A percentile compares a stretch with the other conserved stretches of the same genome.
Conservation (phyloP, 257 asterid genomes). For the Misopates orontium region DNA sequence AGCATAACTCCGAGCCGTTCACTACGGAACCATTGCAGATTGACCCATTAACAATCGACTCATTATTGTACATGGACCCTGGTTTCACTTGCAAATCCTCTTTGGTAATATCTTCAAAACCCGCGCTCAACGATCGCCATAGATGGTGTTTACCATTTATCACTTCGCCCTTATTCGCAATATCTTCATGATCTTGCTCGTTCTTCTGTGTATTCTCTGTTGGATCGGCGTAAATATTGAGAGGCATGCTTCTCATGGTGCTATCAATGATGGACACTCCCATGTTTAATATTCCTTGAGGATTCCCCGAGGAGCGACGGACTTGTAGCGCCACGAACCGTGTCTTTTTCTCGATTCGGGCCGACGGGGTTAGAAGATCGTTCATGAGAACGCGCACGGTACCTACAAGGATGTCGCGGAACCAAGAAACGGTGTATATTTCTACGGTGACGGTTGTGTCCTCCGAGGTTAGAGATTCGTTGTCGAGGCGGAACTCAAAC, state of each 20-base stretch:
- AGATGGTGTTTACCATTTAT: conserved; percentile 34
- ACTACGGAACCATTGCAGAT: conserved; percentile 35
- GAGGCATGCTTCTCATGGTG: conserved; percentile 45
- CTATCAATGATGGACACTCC: conserved; percentile 54
- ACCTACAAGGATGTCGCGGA: conserved; percentile 60
- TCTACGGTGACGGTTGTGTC: conserved; percentile 47
- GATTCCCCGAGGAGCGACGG: conserved; percentile 67
- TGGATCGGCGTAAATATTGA: conserved; percentile 15
- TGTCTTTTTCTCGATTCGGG: conserved; percentile 5
- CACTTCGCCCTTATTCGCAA: too few relatives aligned
- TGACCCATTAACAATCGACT: conserved; percentile 38
- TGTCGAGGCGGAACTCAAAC: conserved; percentile 53
- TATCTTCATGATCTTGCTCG: too few relatives aligned
- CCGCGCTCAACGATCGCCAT: conserved; percentile 48
- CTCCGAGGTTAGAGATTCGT: conserved; percentile 40
- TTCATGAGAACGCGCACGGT: conserved; percentile 46
- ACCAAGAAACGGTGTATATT: conserved; percentile 65
- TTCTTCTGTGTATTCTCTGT: conserved; percentile 8
- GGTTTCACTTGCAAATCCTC: conserved; percentile 39
- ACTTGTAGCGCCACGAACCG: conserved; percentile 66
- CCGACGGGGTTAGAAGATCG: conserved; percentile 41
- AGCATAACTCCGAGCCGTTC: conserved; percentile 64
- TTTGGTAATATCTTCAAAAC: conserved; percentile 28
- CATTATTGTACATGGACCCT: conserved; percentile 36
- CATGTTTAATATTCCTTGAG: conserved; percentile 86